Base-by-base conservation (phyloP, 2,329 filamentous ascomycete species). In the Curvularia lunata region DNA sequence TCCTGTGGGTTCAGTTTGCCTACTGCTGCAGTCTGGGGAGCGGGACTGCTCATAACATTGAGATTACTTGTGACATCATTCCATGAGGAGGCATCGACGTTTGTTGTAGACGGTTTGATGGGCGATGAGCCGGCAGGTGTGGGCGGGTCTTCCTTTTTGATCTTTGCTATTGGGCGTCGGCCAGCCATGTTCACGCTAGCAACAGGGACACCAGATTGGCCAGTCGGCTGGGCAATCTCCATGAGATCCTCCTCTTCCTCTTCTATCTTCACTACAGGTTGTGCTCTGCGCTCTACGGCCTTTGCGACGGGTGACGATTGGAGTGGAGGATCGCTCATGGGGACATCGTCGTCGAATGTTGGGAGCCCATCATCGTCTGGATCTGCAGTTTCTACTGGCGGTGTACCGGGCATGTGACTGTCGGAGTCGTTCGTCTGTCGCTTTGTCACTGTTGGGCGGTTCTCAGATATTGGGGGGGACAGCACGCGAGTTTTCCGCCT, bases 251-350 rank as follows among this genome's bases (percentile, higher is more conserved):
- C 90, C 1, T 88, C 84, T 12, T 89, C 86, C 58, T 90, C 88
- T 58, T 90, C 88, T 13, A 77, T 74, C 64, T 88, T 88, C 28
- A 87, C 75, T 2, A 73, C 60, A 78, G 78, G 70, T 79, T 85
- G 65, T 73, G 72, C 79, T 77, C 90, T 95, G 59, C 92, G 86
- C 70, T 91, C 86, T 7, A 91, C 86, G 37, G 88, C 91, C 69
- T 92, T 93, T 41, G 86, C 86, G 6, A 92, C 87, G 0, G 95
- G 95, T 1, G 95, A 98, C 1, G 94, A 98, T 10, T 91, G 92
- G 40, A 90, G 64, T 12, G 78, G 83, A 2, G 89, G 87, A 69
- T 97, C 93, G 74, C 90, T 93, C 88, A 95, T 94, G n/a, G 84
- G 84, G n/a, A 91, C 79, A 69, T 95, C 89, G 53, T 92, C 77